phyloP scores from a whole-genome alignment of 306 rosid genomes.

The Rosa multiflora region DNA sequence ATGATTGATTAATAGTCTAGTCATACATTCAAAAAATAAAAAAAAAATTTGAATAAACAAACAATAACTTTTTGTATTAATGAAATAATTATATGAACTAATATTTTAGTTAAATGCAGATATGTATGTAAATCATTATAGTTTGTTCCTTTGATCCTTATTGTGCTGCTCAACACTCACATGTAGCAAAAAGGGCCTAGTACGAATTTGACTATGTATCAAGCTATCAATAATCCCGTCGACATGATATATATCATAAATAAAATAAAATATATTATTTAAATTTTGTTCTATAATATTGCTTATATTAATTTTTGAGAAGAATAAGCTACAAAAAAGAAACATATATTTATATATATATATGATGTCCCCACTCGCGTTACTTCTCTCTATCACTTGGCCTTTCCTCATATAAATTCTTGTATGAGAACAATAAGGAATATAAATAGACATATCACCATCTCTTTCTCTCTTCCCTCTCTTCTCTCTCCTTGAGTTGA shows the following conservation, averaged over 20 bases:
- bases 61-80: too few relatives aligned
- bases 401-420: slow-evolving; percentile 38
- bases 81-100: too few relatives aligned
- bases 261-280: too few relatives aligned
- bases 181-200: too few relatives aligned
- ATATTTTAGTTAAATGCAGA: too few relatives aligned
- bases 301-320: neutral
- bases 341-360: neutral
- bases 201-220: too few relatives aligned
- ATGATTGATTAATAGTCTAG: too few relatives aligned
- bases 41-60: too few relatives aligned
- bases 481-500: slow-evolving; percentile 31
- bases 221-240: neutral
- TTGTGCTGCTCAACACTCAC: too few relatives aligned
- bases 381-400: slow-evolving; percentile 36
- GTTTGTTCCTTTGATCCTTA: too few relatives aligned
- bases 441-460: slow-evolving; percentile 49
- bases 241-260: neutral
- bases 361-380: slow-evolving; percentile 30
- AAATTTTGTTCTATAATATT: neutral
- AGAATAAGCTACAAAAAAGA: neutral
- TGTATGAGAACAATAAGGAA: slow-evolving; percentile 30
- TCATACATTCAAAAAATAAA: too few relatives aligned
- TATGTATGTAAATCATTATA: too few relatives aligned
- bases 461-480: slow-evolving; percentile 48